phyloP scores from a whole-genome alignment of 2,329 filamentous ascomycete species.

The Scleromitrula shiraiana region DNA sequence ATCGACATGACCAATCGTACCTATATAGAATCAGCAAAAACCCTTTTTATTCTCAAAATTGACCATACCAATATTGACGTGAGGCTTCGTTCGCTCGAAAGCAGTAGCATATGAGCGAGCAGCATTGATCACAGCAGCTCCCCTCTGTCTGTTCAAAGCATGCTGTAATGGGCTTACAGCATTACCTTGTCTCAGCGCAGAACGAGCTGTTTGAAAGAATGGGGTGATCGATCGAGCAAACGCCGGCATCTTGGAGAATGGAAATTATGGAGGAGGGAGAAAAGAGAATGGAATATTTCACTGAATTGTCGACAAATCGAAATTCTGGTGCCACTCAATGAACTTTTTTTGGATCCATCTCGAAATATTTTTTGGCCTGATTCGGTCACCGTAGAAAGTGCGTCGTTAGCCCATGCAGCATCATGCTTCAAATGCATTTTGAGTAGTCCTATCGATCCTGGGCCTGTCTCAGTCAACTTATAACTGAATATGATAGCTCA shows the following conservation, averaged over 20 bases:
- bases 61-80: slow-evolving; percentile 86
- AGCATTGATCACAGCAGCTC: slow-evolving; percentile 56
- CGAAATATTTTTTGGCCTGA: slow-evolving; percentile 10
- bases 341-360: slow-evolving; percentile 8
- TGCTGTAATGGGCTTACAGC: slow-evolving; percentile 70
- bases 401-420: slow-evolving; percentile 3
- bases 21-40: slow-evolving; percentile 35
- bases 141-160: slow-evolving; percentile 54
- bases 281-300: slow-evolving; percentile 5
- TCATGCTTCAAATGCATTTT: too few relatives aligned
- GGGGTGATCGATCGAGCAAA: slow-evolving; percentile 71
- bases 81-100: slow-evolving; percentile 88
- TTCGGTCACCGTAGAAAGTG: slow-evolving; percentile 5
- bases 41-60: slow-evolving; percentile 1
- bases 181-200: slow-evolving; percentile 60
- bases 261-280: slow-evolving; percentile 3
- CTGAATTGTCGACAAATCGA: neutral
- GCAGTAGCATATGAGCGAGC: slow-evolving; percentile 54
- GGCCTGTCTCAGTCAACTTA: neutral
- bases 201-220: slow-evolving; percentile 74
- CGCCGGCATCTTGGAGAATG: slow-evolving; percentile 67
- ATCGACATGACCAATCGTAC: slow-evolving; percentile 98
- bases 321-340: slow-evolving; percentile 6
- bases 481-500: neutral
- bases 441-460: too few relatives aligned